Evolutionary conservation across 2,329 filamentous ascomycete species (phyloP), one percentile per base, ranked within the genome.

Genomic region (Bipolaris cookei): DNA sequence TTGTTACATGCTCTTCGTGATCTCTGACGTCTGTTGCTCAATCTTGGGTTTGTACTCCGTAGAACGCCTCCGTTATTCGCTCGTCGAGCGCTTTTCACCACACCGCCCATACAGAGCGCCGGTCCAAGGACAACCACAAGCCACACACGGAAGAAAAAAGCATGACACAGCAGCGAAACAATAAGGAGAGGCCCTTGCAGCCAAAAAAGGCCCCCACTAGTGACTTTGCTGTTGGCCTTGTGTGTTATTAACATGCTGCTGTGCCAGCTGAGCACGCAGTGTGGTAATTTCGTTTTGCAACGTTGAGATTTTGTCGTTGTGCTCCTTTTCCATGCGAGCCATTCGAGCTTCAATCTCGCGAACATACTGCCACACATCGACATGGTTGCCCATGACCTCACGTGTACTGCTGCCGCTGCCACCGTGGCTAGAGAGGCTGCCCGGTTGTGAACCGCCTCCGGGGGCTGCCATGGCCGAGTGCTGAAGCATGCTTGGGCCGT

Each of bases 311-410:
- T 77, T 76, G 47, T 77, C 65, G 52, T 80, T 78, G 61, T 82
- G 78, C 55, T 82, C 81, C 64, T 82, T 79, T 55, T 79, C 76
- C 74, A 79, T 80, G 23, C 76, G 67, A 16, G 73, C 71, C 71
- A 82, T 78, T 16, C 78, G 74, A 32, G 68, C 84, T 69, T 94
- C 90, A 47, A 94, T 79, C 16, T 82, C 83, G 54, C 91, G 87
- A 32, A 93, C 85, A 67, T 92, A 92, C 3, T 82, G 79, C 88
- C 88, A 92, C 7, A 93, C 79, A 39, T 86, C 87, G 25, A 72
- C 58, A 13, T 71, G 67, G 25, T 61, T 86, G 78, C 50, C 86
- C 73, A 91, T 88, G 58, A 91, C 81, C 65, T 91, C 91, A 59
- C 85, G 85, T 62, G 85, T 86, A 68, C 85, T 88, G 58, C 84